Evolutionary conservation across 495 filamentous ascomycete genomes (phyloP).

Genomic region (Massariosphaeria phaeospora): DNA sequence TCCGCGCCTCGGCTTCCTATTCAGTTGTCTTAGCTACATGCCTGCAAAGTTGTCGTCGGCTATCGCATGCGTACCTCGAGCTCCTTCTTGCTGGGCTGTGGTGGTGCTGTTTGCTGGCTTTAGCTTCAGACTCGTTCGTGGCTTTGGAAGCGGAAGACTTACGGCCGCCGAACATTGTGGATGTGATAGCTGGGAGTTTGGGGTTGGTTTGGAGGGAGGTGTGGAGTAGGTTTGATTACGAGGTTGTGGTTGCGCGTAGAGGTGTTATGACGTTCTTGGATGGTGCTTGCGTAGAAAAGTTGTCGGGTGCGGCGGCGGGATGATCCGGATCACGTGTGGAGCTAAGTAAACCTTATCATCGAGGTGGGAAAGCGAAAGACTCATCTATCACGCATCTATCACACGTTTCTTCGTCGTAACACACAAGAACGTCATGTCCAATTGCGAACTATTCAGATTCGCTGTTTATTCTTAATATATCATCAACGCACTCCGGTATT

Average conservation of each 20-base stretch:
- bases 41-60: neutral
- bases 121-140: neutral
- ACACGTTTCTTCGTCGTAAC: too few relatives aligned
- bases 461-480: too few relatives aligned
- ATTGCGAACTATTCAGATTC: too few relatives aligned
- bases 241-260: neutral
- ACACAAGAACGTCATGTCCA: too few relatives aligned
- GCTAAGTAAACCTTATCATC: too few relatives aligned
- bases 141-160: slow-evolving; percentile 18
- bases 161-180: slow-evolving; percentile 50
- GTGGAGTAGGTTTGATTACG: neutral
- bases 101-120: slow-evolving; percentile 23
- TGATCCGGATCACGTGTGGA: neutral
- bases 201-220: neutral
- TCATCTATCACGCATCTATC: too few relatives aligned
- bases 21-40: neutral
- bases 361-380: too few relatives aligned
- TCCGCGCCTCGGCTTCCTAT: slow-evolving; percentile 64
- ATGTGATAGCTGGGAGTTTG: too few relatives aligned
- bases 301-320: neutral
- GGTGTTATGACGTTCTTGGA: neutral
- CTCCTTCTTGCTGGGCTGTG: slow-evolving; percentile 30
- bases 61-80: slow-evolving; percentile 24
- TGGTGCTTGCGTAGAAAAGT: neutral
- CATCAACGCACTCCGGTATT: too few relatives aligned